Percentiles rank a stretch among this genome's conserved stretches.
These are phyloP conservation scores for Carallia pectinifolia DNA, from an alignment of 345 rosid genomes.

Conservation along the genomic window DNA sequence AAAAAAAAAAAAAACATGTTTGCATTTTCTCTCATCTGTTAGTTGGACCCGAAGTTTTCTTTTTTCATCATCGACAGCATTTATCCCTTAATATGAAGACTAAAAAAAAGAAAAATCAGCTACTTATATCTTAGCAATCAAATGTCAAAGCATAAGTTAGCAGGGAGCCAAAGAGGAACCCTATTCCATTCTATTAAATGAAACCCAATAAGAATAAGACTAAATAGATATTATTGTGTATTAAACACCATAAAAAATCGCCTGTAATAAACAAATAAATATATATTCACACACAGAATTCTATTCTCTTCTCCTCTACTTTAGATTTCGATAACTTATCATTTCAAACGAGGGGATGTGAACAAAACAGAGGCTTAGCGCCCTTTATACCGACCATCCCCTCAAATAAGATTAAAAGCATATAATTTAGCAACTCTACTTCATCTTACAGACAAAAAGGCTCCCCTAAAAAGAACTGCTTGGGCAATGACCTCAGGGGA, in stretches of 20 bases:
- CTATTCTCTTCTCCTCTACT: constrained; percentile 11
- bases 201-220: too few relatives aligned
- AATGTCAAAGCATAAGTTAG: too few relatives aligned
- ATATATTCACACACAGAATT: constrained; percentile 25
- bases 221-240: too few relatives aligned
- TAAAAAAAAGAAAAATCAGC: too few relatives aligned
- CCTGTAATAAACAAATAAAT: constrained; percentile 7
- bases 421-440: constrained; percentile 35
- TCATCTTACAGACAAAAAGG: constrained; percentile 46
- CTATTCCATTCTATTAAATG: too few relatives aligned
- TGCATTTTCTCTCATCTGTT: too few relatives aligned
- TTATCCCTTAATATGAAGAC: too few relatives aligned
- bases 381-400: constrained; percentile 32
- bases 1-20: too few relatives aligned
- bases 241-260: constrained; percentile 18
- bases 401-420: constrained; percentile 11
- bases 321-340: constrained; percentile 24
- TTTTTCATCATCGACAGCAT: too few relatives aligned
- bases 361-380: constrained; percentile 28
- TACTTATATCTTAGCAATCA: too few relatives aligned
- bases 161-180: too few relatives aligned
- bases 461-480: constrained; percentile 28
- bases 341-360: background rate
- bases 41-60: too few relatives aligned
- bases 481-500: constrained; percentile 23